Evolutionary conservation across 2,329 filamentous ascomycete genomes (phyloP).

Genomic region (Diaporthe nobilis): DNA sequence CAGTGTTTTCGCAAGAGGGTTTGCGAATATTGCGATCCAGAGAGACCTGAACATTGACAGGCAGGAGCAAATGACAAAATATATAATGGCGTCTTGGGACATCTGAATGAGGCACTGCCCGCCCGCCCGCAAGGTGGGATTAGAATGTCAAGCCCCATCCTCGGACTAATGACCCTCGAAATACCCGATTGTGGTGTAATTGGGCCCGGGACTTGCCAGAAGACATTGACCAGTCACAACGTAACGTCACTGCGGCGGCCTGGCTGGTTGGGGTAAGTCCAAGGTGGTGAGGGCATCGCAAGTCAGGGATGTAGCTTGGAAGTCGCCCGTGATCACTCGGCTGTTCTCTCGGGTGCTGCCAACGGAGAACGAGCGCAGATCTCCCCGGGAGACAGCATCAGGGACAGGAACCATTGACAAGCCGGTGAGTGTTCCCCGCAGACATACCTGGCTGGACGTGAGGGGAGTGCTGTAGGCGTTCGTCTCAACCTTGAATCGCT

Average conservation of each 20-base stretch:
- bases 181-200: background rate
- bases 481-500: constrained; percentile 9
- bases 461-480: background rate
- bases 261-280: constrained; percentile 12
- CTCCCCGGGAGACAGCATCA: background rate
- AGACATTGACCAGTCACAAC: background rate
- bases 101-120: background rate
- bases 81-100: background rate
- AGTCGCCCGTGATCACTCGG: constrained; percentile 11
- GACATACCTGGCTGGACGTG: background rate
- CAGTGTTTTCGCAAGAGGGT: background rate
- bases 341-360: constrained; percentile 3
- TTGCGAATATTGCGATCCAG: background rate
- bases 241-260: background rate
- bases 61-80: background rate
- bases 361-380: background rate
- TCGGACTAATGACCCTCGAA: constrained; percentile 19
- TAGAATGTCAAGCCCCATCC: constrained; percentile 3
- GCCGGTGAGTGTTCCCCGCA: constrained; percentile 24
- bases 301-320: constrained; percentile 22
- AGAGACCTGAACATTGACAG: background rate
- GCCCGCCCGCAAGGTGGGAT: constrained; percentile 9
- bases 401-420: background rate
- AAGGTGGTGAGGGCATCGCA: constrained; percentile 16
- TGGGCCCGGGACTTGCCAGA: background rate